These are phyloP conservation scores for Aspergillus bombycis DNA, from an alignment of 2,329 filamentous ascomycete species.

Conservation along the genomic window DNA sequence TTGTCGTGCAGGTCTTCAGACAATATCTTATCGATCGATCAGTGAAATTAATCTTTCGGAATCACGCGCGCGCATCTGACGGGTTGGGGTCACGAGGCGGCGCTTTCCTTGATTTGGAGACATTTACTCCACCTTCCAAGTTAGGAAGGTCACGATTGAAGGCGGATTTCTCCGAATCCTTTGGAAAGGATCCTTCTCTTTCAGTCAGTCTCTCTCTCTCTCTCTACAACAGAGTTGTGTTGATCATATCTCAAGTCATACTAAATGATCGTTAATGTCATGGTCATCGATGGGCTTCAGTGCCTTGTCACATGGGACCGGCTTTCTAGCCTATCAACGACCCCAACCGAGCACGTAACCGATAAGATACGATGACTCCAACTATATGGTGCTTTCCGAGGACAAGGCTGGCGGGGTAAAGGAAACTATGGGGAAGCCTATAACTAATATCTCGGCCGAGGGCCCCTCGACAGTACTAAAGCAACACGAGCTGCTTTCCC, in stretches of 20 bases:
- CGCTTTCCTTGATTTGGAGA: background rate
- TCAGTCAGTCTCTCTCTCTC: too few species aligned
- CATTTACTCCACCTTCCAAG: background rate
- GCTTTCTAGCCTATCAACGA: background rate
- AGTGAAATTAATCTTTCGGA: background rate
- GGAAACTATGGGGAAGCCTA: background rate
- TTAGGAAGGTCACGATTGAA: conserved; percentile 1
- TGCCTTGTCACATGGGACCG: background rate
- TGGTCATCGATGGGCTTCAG: background rate
- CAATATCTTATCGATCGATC: conserved; percentile 7
- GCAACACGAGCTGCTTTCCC: background rate
- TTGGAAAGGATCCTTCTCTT: too few species aligned
- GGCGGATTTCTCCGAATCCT: background rate
- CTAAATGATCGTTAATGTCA: background rate
- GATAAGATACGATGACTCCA: conserved; percentile 1
- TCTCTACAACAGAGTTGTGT: too few species aligned
- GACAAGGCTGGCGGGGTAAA: background rate
- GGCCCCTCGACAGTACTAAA: background rate
- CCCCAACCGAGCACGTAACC: background rate
- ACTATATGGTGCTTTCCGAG: background rate
- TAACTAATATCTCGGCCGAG: background rate
- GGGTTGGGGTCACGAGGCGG: background rate
- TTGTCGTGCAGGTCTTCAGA: background rate
- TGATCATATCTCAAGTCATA: background rate
- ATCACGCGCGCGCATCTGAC: conserved; percentile 1